Conservation (phyloP, 805 yeast species). For the Cyberlindnera americana region DNA sequence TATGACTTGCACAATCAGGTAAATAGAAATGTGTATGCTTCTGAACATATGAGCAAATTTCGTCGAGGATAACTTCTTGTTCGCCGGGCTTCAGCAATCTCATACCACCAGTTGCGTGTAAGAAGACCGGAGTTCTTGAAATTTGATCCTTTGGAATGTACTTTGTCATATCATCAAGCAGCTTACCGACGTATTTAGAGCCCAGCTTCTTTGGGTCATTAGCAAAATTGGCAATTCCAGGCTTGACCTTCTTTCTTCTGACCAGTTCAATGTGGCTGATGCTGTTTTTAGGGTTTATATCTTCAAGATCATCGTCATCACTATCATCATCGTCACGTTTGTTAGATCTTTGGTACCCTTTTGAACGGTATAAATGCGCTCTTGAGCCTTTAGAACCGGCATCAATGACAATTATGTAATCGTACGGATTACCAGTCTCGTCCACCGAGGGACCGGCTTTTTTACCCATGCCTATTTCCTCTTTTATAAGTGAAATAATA, state of each 20-base stretch:
- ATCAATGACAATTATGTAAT: constrained; percentile 59
- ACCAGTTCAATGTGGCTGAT: constrained; percentile 19
- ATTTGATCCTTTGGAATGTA: constrained; percentile 61
- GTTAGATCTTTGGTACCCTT: constrained; percentile 5
- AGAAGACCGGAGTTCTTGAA: constrained; percentile 58
- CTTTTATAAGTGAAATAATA: too few relatives aligned
- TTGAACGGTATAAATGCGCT: constrained; percentile 47
- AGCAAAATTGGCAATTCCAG: constrained; percentile 54
- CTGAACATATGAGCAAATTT: constrained; percentile 48
- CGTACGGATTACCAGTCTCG: constrained; percentile 46
- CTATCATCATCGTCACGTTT: constrained; percentile 1
- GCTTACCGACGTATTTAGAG: constrained; percentile 43
- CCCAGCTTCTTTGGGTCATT: constrained; percentile 48
- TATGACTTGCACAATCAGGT: constrained; percentile 60
- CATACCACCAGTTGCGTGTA: constrained; percentile 73
- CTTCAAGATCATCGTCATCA: constrained; percentile 11
- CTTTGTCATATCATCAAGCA: constrained; percentile 45
- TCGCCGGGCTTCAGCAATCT: constrained; percentile 51
- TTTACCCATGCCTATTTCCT: constrained; percentile 6
- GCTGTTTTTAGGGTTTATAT: constrained; percentile 2
- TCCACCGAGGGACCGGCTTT: constrained; percentile 27
- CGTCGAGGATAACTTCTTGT: constrained; percentile 42
- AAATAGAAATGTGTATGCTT: constrained; percentile 47
- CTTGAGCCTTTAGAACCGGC: constrained; percentile 67
- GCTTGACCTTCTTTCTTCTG: constrained; percentile 34